Conservation (phyloP, 306 rosid genomes). For the Quercus suber region DNA sequence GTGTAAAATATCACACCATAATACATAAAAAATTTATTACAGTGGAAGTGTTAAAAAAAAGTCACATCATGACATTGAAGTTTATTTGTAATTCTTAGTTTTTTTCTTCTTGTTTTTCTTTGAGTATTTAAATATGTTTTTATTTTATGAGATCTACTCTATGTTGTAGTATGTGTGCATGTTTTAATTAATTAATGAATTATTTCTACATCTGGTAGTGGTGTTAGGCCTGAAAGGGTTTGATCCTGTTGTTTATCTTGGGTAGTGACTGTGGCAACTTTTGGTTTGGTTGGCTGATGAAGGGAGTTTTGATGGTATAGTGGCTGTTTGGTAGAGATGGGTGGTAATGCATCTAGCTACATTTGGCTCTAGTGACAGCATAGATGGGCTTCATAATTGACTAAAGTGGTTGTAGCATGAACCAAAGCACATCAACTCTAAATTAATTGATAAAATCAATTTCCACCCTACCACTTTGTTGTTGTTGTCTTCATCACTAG, state of each 20-base stretch:
- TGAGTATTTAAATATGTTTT: not conserved
- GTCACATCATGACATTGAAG: not conserved
- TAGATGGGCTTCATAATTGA: not conserved
- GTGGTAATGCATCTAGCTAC: not conserved
- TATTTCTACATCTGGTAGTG: not conserved
- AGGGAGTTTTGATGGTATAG: not conserved
- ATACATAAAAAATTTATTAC: no score
- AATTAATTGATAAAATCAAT: not conserved
- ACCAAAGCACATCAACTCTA: not conserved
- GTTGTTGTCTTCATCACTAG: not conserved
- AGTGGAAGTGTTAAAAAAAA: not conserved
- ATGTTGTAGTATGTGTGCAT: not conserved
- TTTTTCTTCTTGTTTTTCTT: not conserved
- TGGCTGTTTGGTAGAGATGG: not conserved
- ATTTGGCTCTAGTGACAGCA: not conserved
- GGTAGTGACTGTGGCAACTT: not conserved
- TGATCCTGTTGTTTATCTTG: not conserved
- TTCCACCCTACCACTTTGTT: not conserved
- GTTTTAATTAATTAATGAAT: not conserved
- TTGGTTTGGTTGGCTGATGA: not conserved
- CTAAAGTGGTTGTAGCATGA: not conserved
- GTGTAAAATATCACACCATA: not conserved
- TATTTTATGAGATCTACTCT: not conserved
- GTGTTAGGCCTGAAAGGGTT: not conserved
- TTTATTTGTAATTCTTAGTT: not conserved